These are phyloP conservation scores for Pelargonium citronellum DNA, from an alignment of 441 rosid genomes.

Conservation along the genomic window DNA sequence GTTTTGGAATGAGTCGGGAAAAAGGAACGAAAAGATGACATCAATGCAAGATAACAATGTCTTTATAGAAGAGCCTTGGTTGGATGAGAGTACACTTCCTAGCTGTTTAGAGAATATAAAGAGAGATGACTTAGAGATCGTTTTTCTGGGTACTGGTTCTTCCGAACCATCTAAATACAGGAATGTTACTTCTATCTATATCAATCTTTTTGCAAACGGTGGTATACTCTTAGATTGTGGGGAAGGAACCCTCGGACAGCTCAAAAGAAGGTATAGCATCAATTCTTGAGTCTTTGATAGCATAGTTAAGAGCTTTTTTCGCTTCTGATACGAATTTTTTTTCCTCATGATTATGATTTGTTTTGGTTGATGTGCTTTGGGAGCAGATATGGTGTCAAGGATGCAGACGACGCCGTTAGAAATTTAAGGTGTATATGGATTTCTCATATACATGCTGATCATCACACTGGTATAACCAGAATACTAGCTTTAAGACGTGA, in stretches of 20 bases:
- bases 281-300: neutral
- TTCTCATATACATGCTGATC: slow-evolving; percentile 95
- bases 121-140: slow-evolving; percentile 85
- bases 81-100: slow-evolving; percentile 48
- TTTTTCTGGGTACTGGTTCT: slow-evolving; percentile 86
- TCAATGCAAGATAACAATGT: slow-evolving; percentile 24
- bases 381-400: slow-evolving; percentile 63
- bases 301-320: neutral
- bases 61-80: slow-evolving; percentile 77
- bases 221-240: slow-evolving; percentile 85
- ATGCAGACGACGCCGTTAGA: slow-evolving; percentile 61
- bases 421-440: slow-evolving; percentile 75
- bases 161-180: slow-evolving; percentile 96
- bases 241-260: slow-evolving; percentile 92
- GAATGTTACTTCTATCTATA: slow-evolving; percentile 67
- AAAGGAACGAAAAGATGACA: slow-evolving; percentile 21
- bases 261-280: slow-evolving; percentile 64
- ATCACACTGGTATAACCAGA: slow-evolving; percentile 80
- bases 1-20: slow-evolving; percentile 43
- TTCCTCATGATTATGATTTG: neutral
- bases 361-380: slow-evolving; percentile 13
- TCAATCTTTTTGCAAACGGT: slow-evolving; percentile 72
- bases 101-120: slow-evolving; percentile 64
- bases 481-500: slow-evolving; percentile 70
- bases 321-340: neutral